Percentiles rank a stretch among this genome's conserved stretches.
Conservation (phyloP, 306 rosid genomes). For the Spatholobus suberectus region DNA sequence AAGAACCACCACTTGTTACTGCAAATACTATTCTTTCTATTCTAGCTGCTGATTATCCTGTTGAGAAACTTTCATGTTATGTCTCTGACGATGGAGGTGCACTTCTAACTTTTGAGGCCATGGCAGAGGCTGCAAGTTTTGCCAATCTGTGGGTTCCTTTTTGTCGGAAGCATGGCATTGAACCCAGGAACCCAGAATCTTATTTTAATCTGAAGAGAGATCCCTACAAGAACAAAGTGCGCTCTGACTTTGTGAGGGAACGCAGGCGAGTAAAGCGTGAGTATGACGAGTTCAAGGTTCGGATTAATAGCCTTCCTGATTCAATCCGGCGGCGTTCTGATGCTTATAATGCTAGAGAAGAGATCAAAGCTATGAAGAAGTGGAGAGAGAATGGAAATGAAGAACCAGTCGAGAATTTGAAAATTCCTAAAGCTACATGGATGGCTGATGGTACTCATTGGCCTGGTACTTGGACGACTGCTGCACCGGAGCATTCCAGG, state of each 20-base stretch:
- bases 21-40: conserved; percentile 85
- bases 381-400: conserved; percentile 64
- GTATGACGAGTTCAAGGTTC: conserved; percentile 84
- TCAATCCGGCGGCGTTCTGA: conserved; percentile 79
- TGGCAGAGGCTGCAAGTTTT: conserved; percentile 92
- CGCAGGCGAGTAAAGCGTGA: conserved; percentile 80
- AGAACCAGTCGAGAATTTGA: conserved; percentile 54
- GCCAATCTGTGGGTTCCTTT: conserved; percentile 86
- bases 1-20: conserved; percentile 84
- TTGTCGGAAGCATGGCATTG: conserved; percentile 78
- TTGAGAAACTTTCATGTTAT: conserved; percentile 80
- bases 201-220: conserved; percentile 71
- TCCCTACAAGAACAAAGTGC: conserved; percentile 78
- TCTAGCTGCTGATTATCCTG: conserved; percentile 78
- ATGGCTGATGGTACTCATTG: conserved; percentile 80
- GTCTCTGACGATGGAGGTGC: conserved; percentile 93
- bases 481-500: conserved; percentile 64
- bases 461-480: conserved; percentile 79
- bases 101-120: conserved; percentile 87
- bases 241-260: conserved; percentile 78
- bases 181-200: conserved; percentile 83
- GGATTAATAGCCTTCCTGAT: conserved; percentile 77
- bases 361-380: conserved; percentile 63
- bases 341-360: conserved; percentile 72
- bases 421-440: conserved; percentile 76